Evolutionary conservation across 257 asterid genomes (phyloP).

Genomic region (Dorcoceras hygrometricum): DNA sequence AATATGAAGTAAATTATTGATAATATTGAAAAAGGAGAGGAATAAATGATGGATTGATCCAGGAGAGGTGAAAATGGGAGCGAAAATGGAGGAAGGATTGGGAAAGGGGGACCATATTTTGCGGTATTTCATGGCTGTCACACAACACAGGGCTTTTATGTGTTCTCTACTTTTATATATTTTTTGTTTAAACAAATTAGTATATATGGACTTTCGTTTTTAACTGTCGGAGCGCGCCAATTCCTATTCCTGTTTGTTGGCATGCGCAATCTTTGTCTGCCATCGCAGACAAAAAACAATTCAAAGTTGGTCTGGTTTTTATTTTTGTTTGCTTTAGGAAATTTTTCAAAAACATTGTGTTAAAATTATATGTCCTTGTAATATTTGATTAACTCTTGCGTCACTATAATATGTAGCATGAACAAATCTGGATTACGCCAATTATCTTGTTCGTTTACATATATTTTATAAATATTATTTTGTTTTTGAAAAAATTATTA

Average conservation of each 20-base stretch:
- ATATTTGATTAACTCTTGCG: no score
- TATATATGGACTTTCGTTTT: not conserved
- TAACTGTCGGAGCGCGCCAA: constrained; percentile 21
- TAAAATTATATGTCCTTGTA: no score
- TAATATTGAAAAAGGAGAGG: not conserved
- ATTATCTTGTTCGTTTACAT: no score
- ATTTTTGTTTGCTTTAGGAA: no score
- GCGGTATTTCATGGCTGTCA: constrained; percentile 55
- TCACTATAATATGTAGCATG: no score
- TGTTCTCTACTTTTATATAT: constrained; percentile 1
- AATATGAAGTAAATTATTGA: constrained; percentile 1
- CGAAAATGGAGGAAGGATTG: constrained; percentile 56
- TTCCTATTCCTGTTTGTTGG: not conserved
- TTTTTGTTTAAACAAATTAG: not conserved
- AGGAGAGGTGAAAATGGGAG: constrained; percentile 25
- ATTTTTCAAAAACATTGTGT: no score
- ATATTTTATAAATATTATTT: no score
- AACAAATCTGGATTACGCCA: no score
- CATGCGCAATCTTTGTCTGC: not conserved
- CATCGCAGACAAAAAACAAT: no score
- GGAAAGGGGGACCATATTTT: constrained; percentile 36
- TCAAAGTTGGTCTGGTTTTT: not conserved
- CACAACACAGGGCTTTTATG: constrained; percentile 14
- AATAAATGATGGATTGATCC: constrained; percentile 21
- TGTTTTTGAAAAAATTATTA: no score